phyloP scores from a whole-genome alignment of 2,329 filamentous ascomycete genomes.

The Aureobasidium sp. region DNA sequence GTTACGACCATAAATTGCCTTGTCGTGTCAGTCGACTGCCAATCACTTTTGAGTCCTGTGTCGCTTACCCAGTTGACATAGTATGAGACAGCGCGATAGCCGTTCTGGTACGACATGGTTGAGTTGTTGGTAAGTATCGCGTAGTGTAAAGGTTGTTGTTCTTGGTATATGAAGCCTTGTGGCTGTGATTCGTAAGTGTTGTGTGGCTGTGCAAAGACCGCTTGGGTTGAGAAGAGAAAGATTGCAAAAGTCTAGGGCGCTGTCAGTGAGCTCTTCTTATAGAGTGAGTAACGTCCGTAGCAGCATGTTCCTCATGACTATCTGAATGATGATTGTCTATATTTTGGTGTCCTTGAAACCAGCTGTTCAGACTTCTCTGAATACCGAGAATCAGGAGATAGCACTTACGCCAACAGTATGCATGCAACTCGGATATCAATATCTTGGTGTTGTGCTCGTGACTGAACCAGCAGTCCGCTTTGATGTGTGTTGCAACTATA shows the following conservation, averaged over 20 bases:
- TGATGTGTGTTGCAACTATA: background rate
- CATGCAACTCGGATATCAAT: background rate
- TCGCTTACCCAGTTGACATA: constrained; percentile 58
- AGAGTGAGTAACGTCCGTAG: background rate
- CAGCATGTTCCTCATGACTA: background rate
- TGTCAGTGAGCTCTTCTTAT: background rate
- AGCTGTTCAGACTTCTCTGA: background rate
- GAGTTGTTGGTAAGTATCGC: background rate
- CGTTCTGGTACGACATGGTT: constrained; percentile 24
- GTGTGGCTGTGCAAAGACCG: constrained; percentile 13
- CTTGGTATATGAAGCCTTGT: background rate
- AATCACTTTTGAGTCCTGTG: background rate
- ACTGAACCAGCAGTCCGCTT: constrained; percentile 8
- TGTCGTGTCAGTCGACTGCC: constrained; percentile 9
- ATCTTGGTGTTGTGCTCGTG: background rate
- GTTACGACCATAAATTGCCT: constrained; percentile 80
- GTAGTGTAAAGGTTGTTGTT: constrained; percentile 1
- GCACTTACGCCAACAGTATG: background rate
- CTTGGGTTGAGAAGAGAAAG: background rate
- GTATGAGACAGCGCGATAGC: constrained; percentile 63
- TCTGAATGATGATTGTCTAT: background rate
- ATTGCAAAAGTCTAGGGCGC: background rate
- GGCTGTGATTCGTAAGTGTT: background rate
- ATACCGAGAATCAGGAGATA: background rate
- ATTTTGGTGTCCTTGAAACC: background rate